Base-by-base conservation (phyloP, 2,329 filamentous ascomycete genomes). In the Ascochyta viciae-villosae region DNA sequence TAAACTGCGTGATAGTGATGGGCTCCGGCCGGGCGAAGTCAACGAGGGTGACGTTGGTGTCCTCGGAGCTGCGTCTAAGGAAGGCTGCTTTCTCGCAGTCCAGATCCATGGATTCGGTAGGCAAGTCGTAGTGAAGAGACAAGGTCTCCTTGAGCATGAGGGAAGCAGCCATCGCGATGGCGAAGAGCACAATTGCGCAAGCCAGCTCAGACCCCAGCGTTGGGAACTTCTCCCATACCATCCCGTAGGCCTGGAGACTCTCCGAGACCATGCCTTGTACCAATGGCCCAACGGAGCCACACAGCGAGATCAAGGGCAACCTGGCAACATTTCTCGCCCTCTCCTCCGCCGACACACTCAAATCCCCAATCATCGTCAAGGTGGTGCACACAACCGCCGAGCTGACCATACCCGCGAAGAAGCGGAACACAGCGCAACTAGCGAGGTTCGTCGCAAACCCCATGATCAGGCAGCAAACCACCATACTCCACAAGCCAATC, bases 31-130 rank as follows among this genome's bases (percentile, higher is more conserved):
- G 74, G 58, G 75, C 76, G 38, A 72, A 67, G 44, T 75, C 72
- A 29, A 71, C 64, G 19, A 72, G 65, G 6, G 64, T 64, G 45
- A 74, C 70, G 42, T 68, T 69, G 6, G 74, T 71, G 40, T 77
- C 74, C 41, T 75, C 62, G 19, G 72, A 73, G 47, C 65, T 65
- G 56, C 72, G 72, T 39, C 71, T 73, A 6, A 82, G 76, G 70
- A 82, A 80, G n/a, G 76, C 74, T 15, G 78, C 75, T 56, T 80
- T 80, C 60, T 82, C 79, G 63, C 74, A 77, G 61, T 80, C 77
- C 19, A 72, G 41, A 50, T 76, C 69, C 44, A 66, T 56, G n/a
- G 44, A 41, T 8, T 66, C 60, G 12, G 50, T 27, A 3, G 60
- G 56, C 24, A 61, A 58, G n/a, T 65, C 59, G 26, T 63, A 64